Base-by-base conservation (phyloP, 495 filamentous ascomycete species). In the Xylaria curta region DNA sequence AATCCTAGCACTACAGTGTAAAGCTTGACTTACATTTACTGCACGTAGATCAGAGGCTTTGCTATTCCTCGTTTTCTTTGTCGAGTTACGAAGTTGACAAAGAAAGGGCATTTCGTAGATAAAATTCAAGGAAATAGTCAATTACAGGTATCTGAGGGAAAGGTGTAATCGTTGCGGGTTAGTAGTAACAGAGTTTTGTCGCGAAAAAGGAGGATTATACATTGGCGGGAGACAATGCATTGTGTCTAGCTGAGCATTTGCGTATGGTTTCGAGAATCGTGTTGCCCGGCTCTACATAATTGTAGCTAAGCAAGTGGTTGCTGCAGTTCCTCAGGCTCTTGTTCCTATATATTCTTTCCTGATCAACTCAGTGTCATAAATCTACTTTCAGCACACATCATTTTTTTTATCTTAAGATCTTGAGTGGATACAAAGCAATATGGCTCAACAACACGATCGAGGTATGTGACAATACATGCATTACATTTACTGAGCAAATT, bases 251-350 rank as follows among this genome's bases (percentile, higher is more conserved):
- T 9, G 19, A 12, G 19, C 36, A 38, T 24, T 19, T 9, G 3
- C 8, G 4, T 38, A 40, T 28, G 4, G 60, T 21, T 28, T 44
- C 2, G 60, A 63, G 38, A 26, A 44, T 5, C 7, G 2, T 21
- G 38, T 63, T 63, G 60, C 38, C 38, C 1, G 38, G 36, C 24
- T 63, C 6, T 26, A 7, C 38, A 26, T 44, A 63, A 19, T 13
- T 13, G n/a, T 10, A 44, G 19, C 60, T 63, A 28, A 24, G 38
- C 21, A 44, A 63, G 5, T 28, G 10, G 60, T 63, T 63, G 60
- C 60, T 63, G 13, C 44, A 19, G 60, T 44, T 44, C 60, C 60
- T 63, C 3, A 63, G 60, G 60, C 21, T 5, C 36, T 44, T 40
- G n/a, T 12, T 63, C n/a, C 8, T 6, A 63, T 44, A 21, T 44